phyloP scores from a whole-genome alignment of 2,329 filamentous ascomycete genomes.

The Diaporthe sp. region DNA sequence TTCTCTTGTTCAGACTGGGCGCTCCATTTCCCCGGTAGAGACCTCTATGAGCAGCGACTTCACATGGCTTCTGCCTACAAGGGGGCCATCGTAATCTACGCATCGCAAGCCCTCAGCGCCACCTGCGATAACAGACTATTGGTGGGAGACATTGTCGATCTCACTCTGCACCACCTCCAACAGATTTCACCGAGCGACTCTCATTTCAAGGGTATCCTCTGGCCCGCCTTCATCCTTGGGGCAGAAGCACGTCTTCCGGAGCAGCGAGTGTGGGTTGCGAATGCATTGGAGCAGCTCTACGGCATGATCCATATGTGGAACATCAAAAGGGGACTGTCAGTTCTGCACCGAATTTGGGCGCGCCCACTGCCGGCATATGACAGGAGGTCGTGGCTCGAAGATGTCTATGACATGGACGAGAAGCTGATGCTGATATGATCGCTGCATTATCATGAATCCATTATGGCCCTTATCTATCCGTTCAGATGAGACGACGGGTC shows the following conservation, averaged over 20 bases:
- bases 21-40: not conserved
- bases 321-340: conserved; percentile 12
- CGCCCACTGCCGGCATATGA: not conserved
- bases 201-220: conserved; percentile 42
- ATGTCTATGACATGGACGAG: conserved; percentile 9
- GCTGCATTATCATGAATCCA: not conserved
- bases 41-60: conserved; percentile 1
- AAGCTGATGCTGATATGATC: conserved; percentile 3
- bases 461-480: not conserved
- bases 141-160: not conserved
- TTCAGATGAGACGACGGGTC: too few species aligned
- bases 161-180: conserved; percentile 9
- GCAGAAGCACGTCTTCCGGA: conserved; percentile 36
- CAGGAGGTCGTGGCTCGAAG: conserved; percentile 1
- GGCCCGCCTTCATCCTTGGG: conserved; percentile 39
- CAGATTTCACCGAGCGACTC: conserved; percentile 34
- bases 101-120: not conserved
- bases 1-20: conserved; percentile 13
- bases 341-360: not conserved
- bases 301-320: conserved; percentile 19
- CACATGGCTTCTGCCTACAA: not conserved
- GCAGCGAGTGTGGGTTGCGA: conserved; percentile 12
- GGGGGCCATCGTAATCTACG: not conserved
- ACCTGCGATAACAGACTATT: not conserved
- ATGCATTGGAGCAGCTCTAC: conserved; percentile 6